phyloP scores from a whole-genome alignment of 257 asterid species.

The Solanum piurae region DNA sequence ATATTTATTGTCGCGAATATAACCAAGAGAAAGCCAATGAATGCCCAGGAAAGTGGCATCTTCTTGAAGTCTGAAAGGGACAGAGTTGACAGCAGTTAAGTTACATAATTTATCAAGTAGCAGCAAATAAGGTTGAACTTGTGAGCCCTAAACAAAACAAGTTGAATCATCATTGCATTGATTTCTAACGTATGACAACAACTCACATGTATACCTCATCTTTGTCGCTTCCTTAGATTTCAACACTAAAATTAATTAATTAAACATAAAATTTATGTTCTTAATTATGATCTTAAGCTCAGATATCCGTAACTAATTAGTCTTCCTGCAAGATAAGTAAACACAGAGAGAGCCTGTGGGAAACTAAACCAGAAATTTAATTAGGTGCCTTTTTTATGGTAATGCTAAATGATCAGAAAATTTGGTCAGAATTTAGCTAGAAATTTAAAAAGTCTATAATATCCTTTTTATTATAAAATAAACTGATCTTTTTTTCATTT shows the following conservation, averaged over 20 bases:
- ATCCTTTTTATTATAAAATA: too few species aligned
- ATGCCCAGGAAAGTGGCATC: background rate
- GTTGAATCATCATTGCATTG: background rate
- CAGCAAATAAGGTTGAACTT: background rate
- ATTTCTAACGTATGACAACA: background rate
- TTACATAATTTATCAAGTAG: background rate
- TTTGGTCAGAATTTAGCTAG: too few species aligned
- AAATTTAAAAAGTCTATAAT: too few species aligned
- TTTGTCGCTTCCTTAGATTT: background rate
- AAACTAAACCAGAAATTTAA: background rate
- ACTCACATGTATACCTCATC: constrained; percentile 7
- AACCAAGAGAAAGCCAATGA: background rate
- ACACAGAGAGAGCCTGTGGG: background rate
- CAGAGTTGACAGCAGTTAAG: background rate
- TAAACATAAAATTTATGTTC: background rate
- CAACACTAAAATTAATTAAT: background rate
- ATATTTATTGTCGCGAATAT: background rate
- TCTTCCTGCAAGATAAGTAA: background rate
- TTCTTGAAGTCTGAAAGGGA: background rate
- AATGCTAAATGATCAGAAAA: too few species aligned
- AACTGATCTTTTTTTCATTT: too few species aligned
- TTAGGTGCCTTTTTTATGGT: background rate
- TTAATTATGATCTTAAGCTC: background rate
- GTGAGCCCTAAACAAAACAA: background rate
- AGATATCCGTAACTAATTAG: background rate